Evolutionary conservation across 495 filamentous ascomycete species (phyloP), one percentile per base, ranked within the genome.

Genomic region (Penicillium daleae): DNA sequence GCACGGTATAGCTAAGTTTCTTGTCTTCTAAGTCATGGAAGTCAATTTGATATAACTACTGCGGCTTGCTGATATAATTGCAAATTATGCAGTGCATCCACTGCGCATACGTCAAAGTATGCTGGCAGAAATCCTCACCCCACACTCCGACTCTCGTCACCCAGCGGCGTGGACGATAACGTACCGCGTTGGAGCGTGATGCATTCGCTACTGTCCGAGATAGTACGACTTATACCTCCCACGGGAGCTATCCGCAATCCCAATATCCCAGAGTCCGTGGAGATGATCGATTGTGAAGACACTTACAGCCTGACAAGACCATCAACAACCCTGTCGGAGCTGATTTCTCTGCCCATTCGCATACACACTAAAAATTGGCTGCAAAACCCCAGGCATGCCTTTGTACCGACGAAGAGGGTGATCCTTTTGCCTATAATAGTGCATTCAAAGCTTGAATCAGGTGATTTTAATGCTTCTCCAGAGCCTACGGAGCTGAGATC

Each of bases 161-260:
- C 40, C 40, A 44, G 40, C 40, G 10, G 40, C 21, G 40, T 44
- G 40, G 40, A n/a, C 40, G 40, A 15, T 44, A 44, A 44, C 21
- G 40, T 44, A 44, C 40, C 40, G 40, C 40, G 40, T n/a, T 44
- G 40, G 40, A 44, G 40, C 40, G 40, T 44, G 40, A 44, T 44
- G 40, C 40, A 44, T n/a, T 44, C 40, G 21, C 40, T 44, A 44
- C 40, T 44, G 40, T 44, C 40, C 40, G 40, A 44, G 40, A 44
- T 44, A 44, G 15, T 44, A 44, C 10, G 40, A 22, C 13, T 44
- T 44, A 44, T 44, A 44, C 40, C 40, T 44, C 40, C 40, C 40
- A 44, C 40, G 21, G 40, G 40, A 44, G 40, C 21, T 44, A 44
- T 44, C 7, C 40, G 10, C 40, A 44, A 44, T 44, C 40, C 21